Percentiles rank a stretch among this genome's conserved stretches.
Conservation (phyloP, 176 grass and related monocot genomes). For the Oryza coarctata region DNA sequence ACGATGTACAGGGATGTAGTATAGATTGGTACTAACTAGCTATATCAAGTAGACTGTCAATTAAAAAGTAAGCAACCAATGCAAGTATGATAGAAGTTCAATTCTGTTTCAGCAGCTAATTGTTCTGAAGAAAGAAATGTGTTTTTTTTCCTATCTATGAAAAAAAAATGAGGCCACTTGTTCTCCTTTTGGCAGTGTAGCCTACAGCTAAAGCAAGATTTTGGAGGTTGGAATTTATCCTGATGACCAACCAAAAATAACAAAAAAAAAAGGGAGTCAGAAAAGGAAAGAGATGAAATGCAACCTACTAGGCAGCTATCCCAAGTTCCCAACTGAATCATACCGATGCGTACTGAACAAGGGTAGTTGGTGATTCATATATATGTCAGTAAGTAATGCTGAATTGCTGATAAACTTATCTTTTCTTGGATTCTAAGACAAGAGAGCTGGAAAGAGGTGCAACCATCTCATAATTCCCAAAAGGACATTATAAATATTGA, state of each 20-base stretch:
- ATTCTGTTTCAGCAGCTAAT: not conserved
- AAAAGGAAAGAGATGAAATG: not conserved
- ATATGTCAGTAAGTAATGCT: not conserved
- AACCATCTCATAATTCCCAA: slow-evolving; percentile 31
- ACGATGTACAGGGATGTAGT: not conserved
- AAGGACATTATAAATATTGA: slow-evolving; percentile 22
- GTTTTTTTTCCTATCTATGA: not conserved
- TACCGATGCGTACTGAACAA: slow-evolving; percentile 9
- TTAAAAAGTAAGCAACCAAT: not conserved
- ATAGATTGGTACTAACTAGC: not conserved
- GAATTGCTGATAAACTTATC: not conserved
- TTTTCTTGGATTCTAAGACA: slow-evolving; percentile 40
- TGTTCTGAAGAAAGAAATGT: not conserved
- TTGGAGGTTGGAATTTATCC: not conserved
- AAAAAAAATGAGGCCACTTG: too few species aligned
- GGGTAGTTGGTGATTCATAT: slow-evolving; percentile 22
- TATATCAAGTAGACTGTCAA: not conserved
- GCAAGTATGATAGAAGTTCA: not conserved
- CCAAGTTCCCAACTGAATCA: not conserved
- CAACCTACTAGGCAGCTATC: not conserved
- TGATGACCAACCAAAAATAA: not conserved
- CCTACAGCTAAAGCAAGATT: not conserved
- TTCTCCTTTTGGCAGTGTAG: not conserved
- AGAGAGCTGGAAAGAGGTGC: slow-evolving; percentile 40
- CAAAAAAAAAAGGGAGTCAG: too few species aligned